These are phyloP conservation scores for Colletotrichum liaoningense DNA, from an alignment of 2,329 filamentous ascomycete genomes.

Conservation along the genomic window DNA sequence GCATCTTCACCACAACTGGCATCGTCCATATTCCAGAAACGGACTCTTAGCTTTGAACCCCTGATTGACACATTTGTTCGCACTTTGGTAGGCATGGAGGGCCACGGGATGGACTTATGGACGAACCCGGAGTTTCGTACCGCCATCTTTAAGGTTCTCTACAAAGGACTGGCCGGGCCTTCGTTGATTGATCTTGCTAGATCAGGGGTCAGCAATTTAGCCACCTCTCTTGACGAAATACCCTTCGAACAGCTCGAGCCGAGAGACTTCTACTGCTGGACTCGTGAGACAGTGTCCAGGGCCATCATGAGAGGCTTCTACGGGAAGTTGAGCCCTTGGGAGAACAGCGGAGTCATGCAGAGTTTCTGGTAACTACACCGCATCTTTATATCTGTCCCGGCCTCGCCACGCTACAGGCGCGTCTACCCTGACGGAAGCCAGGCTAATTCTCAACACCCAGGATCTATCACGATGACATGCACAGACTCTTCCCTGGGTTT, in stretches of 20 bases:
- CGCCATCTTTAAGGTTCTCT: slow-evolving; percentile 39
- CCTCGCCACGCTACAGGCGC: no score
- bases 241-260: slow-evolving; percentile 40
- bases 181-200: slow-evolving; percentile 37
- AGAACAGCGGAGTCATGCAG: slow-evolving; percentile 44
- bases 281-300: slow-evolving; percentile 48
- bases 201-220: slow-evolving; percentile 45
- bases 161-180: slow-evolving; percentile 41
- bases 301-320: slow-evolving; percentile 53
- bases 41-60: slow-evolving; percentile 54
- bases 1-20: slow-evolving; percentile 53
- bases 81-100: slow-evolving; percentile 50
- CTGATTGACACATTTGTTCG: slow-evolving; percentile 51
- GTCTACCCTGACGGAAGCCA: neutral
- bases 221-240: slow-evolving; percentile 38
- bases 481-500: slow-evolving; percentile 42
- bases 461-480: slow-evolving; percentile 41
- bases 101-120: slow-evolving; percentile 41
- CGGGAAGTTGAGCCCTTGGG: slow-evolving; percentile 55
- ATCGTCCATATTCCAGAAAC: slow-evolving; percentile 51
- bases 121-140: neutral
- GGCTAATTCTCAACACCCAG: slow-evolving; percentile 30
- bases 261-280: slow-evolving; percentile 51
- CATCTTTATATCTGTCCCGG: neutral
- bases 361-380: slow-evolving; percentile 42